Percentiles rank a stretch among this genome's conserved stretches.
Conservation (phyloP, 176 grass and related monocot genomes). For the Hordeum marinum region DNA sequence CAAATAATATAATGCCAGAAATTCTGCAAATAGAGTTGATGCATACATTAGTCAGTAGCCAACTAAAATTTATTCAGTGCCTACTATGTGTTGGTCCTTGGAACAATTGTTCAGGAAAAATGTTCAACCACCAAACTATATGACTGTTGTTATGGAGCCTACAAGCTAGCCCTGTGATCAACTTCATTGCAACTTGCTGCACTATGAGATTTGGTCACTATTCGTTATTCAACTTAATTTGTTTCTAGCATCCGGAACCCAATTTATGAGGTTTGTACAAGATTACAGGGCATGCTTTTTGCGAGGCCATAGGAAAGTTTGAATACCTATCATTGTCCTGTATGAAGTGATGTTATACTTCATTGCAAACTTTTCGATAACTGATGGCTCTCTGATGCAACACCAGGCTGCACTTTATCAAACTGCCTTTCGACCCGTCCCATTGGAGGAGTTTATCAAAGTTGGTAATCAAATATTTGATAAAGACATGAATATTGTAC, state of each 20-base stretch:
- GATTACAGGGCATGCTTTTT: background rate
- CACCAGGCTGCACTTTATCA: constrained; percentile 82
- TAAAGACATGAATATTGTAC: constrained; percentile 81
- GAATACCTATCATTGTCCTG: background rate
- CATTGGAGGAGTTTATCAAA: constrained; percentile 94
- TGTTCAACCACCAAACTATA: background rate
- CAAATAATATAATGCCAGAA: background rate
- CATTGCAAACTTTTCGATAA: background rate
- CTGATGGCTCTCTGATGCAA: constrained; percentile 17
- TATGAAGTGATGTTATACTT: constrained; percentile 1
- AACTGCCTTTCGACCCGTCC: constrained; percentile 91
- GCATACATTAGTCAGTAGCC: background rate
- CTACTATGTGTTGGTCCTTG: background rate
- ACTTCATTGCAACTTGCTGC: background rate
- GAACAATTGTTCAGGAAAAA: background rate
- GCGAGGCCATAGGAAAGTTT: background rate
- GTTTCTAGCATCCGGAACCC: background rate
- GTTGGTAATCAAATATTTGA: constrained; percentile 92
- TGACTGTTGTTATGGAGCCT: background rate
- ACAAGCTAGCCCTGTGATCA: background rate
- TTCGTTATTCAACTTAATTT: background rate
- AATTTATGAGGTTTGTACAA: background rate
- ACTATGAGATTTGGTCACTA: background rate
- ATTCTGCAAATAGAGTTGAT: background rate
- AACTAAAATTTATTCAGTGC: background rate